phyloP scores from a whole-genome alignment of 116 monocot species.

The Papilionanthe hybrid region DNA sequence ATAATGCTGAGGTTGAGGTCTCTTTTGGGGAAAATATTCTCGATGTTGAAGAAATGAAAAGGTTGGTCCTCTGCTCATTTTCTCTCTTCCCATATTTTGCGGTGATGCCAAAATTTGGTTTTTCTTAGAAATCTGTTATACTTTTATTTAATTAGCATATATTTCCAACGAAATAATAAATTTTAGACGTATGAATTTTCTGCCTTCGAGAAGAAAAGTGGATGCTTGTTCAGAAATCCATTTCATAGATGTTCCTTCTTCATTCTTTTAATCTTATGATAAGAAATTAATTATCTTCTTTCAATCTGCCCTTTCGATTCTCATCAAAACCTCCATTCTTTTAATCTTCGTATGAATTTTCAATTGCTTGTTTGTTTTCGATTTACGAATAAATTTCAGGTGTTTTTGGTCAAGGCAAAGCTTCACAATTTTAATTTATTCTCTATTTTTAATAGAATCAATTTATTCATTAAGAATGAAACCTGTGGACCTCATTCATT shows the following conservation, averaged over 20 bases:
- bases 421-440: neutral
- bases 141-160: neutral
- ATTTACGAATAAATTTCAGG: too few relatives aligned
- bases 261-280: neutral
- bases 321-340: too few relatives aligned
- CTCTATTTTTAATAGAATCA: neutral
- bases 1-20: constrained; percentile 13
- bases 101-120: neutral
- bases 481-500: neutral
- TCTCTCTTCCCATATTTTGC: neutral
- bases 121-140: neutral
- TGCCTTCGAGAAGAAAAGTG: neutral
- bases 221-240: neutral
- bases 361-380: too few relatives aligned
- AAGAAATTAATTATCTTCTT: too few relatives aligned
- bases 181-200: neutral
- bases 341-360: too few relatives aligned
- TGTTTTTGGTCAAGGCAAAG: neutral
- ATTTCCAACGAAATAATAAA: neutral
- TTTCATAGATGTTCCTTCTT: neutral
- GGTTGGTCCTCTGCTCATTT: constrained; percentile 25
- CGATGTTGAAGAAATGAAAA: constrained; percentile 29
- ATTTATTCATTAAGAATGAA: neutral
- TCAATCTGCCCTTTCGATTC: too few relatives aligned
- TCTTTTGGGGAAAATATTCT: constrained; percentile 39